Percentiles rank a stretch among this genome's conserved stretches.
Conservation (phyloP, 805 yeast species). For the Candida golubevii region DNA sequence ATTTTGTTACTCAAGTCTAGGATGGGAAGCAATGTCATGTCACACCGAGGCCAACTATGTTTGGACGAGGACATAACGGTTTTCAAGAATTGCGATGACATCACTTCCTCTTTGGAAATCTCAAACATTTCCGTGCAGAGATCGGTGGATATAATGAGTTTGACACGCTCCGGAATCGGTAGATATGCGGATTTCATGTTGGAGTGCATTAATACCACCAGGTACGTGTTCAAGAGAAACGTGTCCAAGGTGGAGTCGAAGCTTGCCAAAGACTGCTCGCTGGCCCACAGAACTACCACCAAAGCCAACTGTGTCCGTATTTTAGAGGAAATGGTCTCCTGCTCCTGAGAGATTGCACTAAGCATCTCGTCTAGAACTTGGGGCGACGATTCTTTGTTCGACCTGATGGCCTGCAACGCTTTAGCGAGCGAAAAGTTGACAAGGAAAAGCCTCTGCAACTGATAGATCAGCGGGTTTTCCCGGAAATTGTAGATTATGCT, state of each 20-base stretch:
- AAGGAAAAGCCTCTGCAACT: conserved; percentile 20
- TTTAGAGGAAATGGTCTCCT: conserved; percentile 14
- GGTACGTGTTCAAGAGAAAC: conserved; percentile 20
- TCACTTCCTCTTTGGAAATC: conserved; percentile 12
- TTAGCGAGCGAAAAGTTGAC: conserved; percentile 20
- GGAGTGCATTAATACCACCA: conserved; percentile 5
- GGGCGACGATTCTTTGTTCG: not conserved
- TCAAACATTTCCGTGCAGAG: conserved; percentile 32
- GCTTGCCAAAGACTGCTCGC: not conserved
- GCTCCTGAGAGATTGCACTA: conserved; percentile 16
- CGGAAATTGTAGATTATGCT: conserved; percentile 18
- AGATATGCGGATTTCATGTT: conserved; percentile 3
- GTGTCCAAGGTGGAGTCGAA: conserved; percentile 18
- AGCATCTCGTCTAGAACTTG: conserved; percentile 4
- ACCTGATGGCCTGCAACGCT: conserved; percentile 12
- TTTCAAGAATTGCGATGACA: conserved; percentile 10
- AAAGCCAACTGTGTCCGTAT: conserved; percentile 19
- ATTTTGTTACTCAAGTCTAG: conserved; percentile 28
- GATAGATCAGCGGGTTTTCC: conserved; percentile 14
- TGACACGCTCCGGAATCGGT: conserved; percentile 15
- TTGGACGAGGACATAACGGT: conserved; percentile 25
- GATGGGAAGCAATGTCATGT: conserved; percentile 34
- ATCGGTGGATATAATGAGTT: conserved; percentile 26
- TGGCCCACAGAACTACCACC: conserved; percentile 15
- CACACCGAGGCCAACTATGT: conserved; percentile 38